Percentiles rank a stretch among this genome's conserved stretches.
Conservation (phyloP, 441 rosid genomes). For the Aquilaria agallochum region DNA sequence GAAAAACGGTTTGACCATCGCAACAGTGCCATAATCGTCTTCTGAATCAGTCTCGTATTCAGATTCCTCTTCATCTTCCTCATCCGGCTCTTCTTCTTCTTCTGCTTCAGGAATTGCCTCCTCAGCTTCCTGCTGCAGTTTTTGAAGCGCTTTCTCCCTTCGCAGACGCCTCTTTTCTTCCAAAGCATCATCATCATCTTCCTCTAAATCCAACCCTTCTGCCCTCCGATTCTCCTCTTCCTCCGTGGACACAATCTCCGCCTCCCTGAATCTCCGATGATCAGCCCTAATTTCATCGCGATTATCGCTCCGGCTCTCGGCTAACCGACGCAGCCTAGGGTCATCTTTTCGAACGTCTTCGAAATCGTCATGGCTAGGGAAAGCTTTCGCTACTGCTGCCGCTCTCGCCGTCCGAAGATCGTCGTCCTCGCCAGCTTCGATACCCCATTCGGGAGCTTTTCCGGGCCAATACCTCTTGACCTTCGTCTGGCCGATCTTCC, state of each 20-base stretch:
- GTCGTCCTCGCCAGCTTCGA: constrained; percentile 71
- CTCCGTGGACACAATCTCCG: constrained; percentile 71
- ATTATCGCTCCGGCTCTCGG: constrained; percentile 64
- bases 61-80: constrained; percentile 74
- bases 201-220: constrained; percentile 58
- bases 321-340: constrained; percentile 81
- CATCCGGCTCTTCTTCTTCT: constrained; percentile 60
- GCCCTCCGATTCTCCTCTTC: constrained; percentile 63
- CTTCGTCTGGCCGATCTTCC: constrained; percentile 77
- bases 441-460: constrained; percentile 92
- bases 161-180: constrained; percentile 65
- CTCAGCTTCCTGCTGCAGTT: constrained; percentile 62
- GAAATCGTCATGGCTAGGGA: constrained; percentile 40
- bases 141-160: constrained; percentile 54
- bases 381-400: constrained; percentile 60
- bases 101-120: constrained; percentile 55
- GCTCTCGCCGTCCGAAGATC: constrained; percentile 58
- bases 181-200: constrained; percentile 66
- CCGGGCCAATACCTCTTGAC: constrained; percentile 95
- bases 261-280: constrained; percentile 74
- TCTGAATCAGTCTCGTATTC: constrained; percentile 95
- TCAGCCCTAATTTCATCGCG: constrained; percentile 86
- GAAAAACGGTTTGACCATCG: constrained; percentile 83
- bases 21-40: constrained; percentile 56
- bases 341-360: constrained; percentile 54